phyloP scores from a whole-genome alignment of 1,139 yeast genomes.

The Blastobotrys persicus region DNA sequence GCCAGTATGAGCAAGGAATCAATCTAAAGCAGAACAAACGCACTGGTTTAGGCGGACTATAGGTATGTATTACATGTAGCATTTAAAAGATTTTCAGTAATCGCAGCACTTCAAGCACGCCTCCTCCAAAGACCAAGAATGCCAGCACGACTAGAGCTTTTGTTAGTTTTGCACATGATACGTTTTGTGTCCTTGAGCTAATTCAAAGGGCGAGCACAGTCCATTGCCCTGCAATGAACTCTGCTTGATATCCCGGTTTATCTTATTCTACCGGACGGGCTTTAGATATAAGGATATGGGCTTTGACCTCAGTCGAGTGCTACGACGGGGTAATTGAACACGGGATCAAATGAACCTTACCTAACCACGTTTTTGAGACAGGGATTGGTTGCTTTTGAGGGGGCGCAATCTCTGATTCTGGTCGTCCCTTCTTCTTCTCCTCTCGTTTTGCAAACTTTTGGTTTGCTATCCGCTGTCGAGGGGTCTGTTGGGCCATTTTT shows the following conservation, averaged over 20 bases:
- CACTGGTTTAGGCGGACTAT: conserved; percentile 26
- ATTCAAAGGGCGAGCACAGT: too few relatives aligned
- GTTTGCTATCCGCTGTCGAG: conserved; percentile 82
- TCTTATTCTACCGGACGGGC: too few relatives aligned
- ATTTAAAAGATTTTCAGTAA: conserved; percentile 17
- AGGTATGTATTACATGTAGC: conserved; percentile 4
- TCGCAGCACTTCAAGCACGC: conserved; percentile 61
- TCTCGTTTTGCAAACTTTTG: conserved; percentile 73
- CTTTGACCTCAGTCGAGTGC: too few relatives aligned
- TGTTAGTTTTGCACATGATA: too few relatives aligned
- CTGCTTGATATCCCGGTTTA: too few relatives aligned
- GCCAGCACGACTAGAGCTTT: conserved; percentile 47
- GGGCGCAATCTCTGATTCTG: conserved; percentile 55
- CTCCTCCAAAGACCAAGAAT: conserved; percentile 81
- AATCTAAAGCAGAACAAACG: conserved; percentile 22
- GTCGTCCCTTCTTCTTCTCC: conserved; percentile 59
- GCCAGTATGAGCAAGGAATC: conserved; percentile 28
- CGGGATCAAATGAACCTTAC: conserved; percentile 39
- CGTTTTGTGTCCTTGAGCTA: too few relatives aligned
- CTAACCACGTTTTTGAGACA: conserved; percentile 58
- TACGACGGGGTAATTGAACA: background rate
- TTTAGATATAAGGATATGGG: too few relatives aligned
- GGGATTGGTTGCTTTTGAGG: conserved; percentile 45
- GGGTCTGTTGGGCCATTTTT: conserved; percentile 54
- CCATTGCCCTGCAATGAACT: too few relatives aligned